Evolutionary conservation across 306 rosid genomes (phyloP), one percentile per base, ranked within the genome.

Genomic region (Betula pendula): DNA sequence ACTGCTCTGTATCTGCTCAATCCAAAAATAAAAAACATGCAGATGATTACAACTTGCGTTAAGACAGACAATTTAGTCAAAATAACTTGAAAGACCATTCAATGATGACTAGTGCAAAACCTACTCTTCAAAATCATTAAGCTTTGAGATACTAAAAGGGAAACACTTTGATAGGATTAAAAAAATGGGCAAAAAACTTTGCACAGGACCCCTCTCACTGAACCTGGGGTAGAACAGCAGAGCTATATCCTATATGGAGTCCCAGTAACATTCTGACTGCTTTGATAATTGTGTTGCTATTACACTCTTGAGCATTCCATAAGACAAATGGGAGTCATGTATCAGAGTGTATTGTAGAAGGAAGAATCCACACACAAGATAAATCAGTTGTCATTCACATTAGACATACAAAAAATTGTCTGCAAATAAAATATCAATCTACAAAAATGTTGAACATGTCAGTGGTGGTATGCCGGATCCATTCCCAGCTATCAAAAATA

Each of bases 1-100:
- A 94, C 98, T 42, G 98, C 98, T 76, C 98, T 83, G 83, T 94
- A 94, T 74, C 98, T 94, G 91, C 67, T 68, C 77, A 83, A 60
- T 58, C 48, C 73, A 69, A 69, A 13, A 73, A 25, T 15, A 69
- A 13, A 73, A 25, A 13, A 74, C 7, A 45, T 45, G 6, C 72
- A 62, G 58, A 52, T 13, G 20, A 45, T 22, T 47, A 7, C 8
- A 25, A 45, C 16, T 17, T 33, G 45, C 8, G 6, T 38, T 0
- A 19, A 63, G 19, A 6, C 65, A 58, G 11, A 16, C 10, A n/a
- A 31, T 60, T 60, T 29, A 15, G 15, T 60, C 8, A 29, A 14
- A 62, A 33, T 27, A 40, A 35, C 42, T 68, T 11, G 38, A 31
- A 56, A 25, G 44, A 40, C 49, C 33, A 68, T 71, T 71, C 70